A percentile compares a stretch with the other conserved stretches of the same genome.
Evolutionary conservation across 768 basidiomycete genomes (phyloP).

Genomic region (Agaricus blazei): DNA sequence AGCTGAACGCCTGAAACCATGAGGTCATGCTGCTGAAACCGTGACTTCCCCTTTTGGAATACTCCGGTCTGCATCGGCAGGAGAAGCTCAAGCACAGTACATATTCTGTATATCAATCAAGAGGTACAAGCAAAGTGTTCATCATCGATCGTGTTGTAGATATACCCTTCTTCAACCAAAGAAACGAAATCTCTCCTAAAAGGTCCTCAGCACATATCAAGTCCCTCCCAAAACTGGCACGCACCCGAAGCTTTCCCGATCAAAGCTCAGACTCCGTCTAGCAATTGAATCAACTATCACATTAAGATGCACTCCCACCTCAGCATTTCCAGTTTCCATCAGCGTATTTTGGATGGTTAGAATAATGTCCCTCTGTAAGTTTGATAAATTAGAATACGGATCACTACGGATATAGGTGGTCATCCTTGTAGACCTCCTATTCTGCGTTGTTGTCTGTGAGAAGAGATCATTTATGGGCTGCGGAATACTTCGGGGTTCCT

Average conservation of each 20-base stretch:
- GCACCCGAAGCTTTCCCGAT: conserved; percentile 9
- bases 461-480: neutral
- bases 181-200: conserved; percentile 17
- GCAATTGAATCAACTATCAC: conserved; percentile 3
- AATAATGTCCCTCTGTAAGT: conserved; percentile 19
- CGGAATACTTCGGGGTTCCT: neutral
- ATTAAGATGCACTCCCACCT: neutral
- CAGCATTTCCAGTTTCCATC: neutral
- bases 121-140: conserved; percentile 16
- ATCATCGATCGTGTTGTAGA: conserved; percentile 23
- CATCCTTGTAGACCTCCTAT: neutral
- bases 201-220: neutral
- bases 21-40: conserved; percentile 8
- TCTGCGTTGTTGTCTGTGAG: neutral
- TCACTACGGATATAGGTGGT: conserved; percentile 7
- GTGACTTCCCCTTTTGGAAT: conserved; percentile 9
- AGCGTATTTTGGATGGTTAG: conserved; percentile 9
- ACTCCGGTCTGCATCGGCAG: neutral
- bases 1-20: neutral
- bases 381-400: conserved; percentile 17
- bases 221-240: neutral
- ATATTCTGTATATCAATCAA: neutral
- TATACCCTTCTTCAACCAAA: conserved; percentile 18
- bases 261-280: neutral
- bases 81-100: neutral